Percentiles rank a stretch among this genome's conserved stretches.
These are phyloP conservation scores for Poa pratensis DNA, from an alignment of 176 grass and related monocot species.

Conservation along the genomic window DNA sequence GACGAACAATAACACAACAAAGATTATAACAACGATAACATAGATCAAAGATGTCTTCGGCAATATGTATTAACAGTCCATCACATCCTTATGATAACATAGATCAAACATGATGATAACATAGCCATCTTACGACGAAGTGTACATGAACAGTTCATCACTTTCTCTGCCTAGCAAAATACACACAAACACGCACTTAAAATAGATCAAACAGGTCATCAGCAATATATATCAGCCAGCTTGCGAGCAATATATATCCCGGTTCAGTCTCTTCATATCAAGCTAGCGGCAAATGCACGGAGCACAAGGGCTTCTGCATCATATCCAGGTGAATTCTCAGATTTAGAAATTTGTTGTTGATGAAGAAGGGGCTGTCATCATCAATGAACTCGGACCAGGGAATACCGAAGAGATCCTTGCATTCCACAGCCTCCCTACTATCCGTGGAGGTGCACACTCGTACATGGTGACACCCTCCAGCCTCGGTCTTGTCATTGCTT, in stretches of 20 bases:
- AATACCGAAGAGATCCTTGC: conserved; percentile 72
- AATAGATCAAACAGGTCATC: too few relatives aligned
- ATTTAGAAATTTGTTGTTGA: neutral
- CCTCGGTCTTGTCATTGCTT: neutral
- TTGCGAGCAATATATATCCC: too few relatives aligned
- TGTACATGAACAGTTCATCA: too few relatives aligned
- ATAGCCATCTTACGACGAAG: too few relatives aligned
- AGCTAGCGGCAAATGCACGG: neutral
- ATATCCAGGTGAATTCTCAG: neutral
- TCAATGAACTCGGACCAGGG: conserved; percentile 76
- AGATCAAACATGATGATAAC: too few relatives aligned
- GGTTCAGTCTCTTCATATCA: neutral
- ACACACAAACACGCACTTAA: too few relatives aligned
- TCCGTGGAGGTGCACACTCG: conserved; percentile 56
- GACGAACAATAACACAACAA: neutral
- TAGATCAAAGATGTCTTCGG: neutral
- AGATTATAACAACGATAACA: neutral
- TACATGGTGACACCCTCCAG: conserved; percentile 71
- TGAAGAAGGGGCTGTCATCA: neutral
- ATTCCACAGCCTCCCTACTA: conserved; percentile 71
- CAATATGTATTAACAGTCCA: too few relatives aligned
- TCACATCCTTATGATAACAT: too few relatives aligned
- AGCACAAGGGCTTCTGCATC: neutral
- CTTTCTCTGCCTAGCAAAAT: too few relatives aligned
- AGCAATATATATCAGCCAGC: too few relatives aligned